These are phyloP conservation scores for Metschnikowia santaceciliae DNA, from an alignment of 805 yeast species.

Conservation along the genomic window DNA sequence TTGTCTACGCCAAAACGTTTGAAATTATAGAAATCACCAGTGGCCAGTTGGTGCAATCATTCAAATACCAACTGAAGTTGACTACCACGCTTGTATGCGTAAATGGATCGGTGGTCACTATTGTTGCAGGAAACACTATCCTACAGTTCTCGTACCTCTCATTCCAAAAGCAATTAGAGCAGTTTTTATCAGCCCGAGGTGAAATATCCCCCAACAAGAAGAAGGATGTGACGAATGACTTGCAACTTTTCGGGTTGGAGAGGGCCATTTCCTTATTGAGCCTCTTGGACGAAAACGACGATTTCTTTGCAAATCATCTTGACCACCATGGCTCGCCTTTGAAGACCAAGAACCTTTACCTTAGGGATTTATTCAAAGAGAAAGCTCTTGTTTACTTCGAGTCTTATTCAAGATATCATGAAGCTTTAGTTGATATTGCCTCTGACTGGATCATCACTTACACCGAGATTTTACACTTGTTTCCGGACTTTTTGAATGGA, in stretches of 20 bases:
- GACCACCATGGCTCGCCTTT: conserved; percentile 14
- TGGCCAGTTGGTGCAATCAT: conserved; percentile 34
- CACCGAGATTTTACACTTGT: conserved; percentile 31
- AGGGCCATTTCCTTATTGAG: conserved; percentile 31
- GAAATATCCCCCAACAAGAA: conserved; percentile 11
- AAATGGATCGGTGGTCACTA: conserved; percentile 8
- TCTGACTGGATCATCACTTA: conserved; percentile 40
- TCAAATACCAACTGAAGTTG: conserved; percentile 30
- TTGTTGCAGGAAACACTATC: conserved; percentile 29
- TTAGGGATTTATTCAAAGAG: conserved; percentile 33
- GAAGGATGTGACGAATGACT: conserved; percentile 26
- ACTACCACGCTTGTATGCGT: conserved; percentile 18
- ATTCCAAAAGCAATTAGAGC: conserved; percentile 35
- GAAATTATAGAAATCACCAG: conserved; percentile 33
- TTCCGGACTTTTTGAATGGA: conserved; percentile 37
- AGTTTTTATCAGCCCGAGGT: conserved; percentile 25
- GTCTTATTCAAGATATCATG: conserved; percentile 32
- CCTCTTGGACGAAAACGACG: conserved; percentile 22
- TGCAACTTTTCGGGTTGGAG: conserved; percentile 29
- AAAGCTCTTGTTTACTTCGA: conserved; percentile 33
- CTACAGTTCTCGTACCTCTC: conserved; percentile 27
- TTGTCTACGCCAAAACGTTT: conserved; percentile 28
- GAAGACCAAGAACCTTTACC: conserved; percentile 28
- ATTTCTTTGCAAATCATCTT: conserved; percentile 20
- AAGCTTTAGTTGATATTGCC: conserved; percentile 36